These are phyloP conservation scores for Angomonas deanei DNA, from an alignment of 208 protist genomes.

Conservation along the genomic window DNA sequence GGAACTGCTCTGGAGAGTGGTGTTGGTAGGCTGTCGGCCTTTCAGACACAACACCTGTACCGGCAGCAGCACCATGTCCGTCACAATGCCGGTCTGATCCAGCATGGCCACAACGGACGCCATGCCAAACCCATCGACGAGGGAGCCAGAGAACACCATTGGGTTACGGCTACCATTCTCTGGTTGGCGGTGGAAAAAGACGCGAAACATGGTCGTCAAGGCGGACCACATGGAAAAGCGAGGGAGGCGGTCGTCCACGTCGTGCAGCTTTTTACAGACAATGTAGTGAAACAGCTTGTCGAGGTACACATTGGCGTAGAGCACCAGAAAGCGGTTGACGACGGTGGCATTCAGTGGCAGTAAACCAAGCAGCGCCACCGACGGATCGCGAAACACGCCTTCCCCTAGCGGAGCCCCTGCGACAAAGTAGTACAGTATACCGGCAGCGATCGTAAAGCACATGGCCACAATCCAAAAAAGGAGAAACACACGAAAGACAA, in stretches of 20 bases:
- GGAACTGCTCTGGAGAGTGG: conserved; percentile 24
- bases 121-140: conserved; percentile 80
- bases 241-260: conserved; percentile 71
- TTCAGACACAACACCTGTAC: conserved; percentile 62
- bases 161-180: conserved; percentile 44
- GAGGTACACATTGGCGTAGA: conserved; percentile 84
- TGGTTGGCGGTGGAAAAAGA: conserved; percentile 39
- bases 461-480: conserved; percentile 64
- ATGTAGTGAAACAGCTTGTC: conserved; percentile 80
- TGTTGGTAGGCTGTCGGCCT: conserved; percentile 9
- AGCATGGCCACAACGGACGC: conserved; percentile 81
- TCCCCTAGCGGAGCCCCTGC: conserved; percentile 39
- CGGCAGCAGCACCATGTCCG: conserved; percentile 86
- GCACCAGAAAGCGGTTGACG: conserved; percentile 63
- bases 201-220: conserved; percentile 41
- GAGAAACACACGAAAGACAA: conserved; percentile 71
- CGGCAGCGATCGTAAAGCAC: conserved; percentile 32
- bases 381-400: conserved; percentile 55
- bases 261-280: conserved; percentile 50
- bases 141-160: conserved; percentile 65
- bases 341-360: conserved; percentile 83
- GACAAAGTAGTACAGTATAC: conserved; percentile 35
- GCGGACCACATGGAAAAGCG: conserved; percentile 66
- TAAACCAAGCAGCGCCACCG: conserved; percentile 73
- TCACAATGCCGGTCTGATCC: conserved; percentile 78